Percentiles rank a stretch among this genome's conserved stretches.
These are phyloP conservation scores for Cardamine chenopodiifolia DNA, from an alignment of 345 rosid genomes.

Conservation along the genomic window DNA sequence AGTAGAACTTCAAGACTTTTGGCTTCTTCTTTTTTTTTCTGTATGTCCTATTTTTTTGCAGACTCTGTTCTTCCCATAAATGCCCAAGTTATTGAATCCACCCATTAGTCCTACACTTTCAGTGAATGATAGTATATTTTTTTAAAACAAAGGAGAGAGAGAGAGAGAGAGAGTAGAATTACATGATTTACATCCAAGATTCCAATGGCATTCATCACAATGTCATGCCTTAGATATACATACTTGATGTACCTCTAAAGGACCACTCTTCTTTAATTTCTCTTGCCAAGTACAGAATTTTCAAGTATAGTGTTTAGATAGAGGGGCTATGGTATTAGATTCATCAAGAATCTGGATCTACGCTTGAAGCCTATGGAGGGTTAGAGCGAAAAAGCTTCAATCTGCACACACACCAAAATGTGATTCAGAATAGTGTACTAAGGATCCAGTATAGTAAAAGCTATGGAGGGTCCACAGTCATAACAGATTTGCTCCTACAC, in stretches of 20 bases:
- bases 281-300: slow-evolving; percentile 24
- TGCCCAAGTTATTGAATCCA: slow-evolving; percentile 29
- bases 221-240: slow-evolving; percentile 23
- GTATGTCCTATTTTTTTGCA: slow-evolving; percentile 24
- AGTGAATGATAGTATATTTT: background rate
- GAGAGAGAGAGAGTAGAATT: background rate
- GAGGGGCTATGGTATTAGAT: slow-evolving; percentile 11
- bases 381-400: slow-evolving; percentile 17
- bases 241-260: slow-evolving; percentile 23
- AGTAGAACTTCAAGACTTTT: slow-evolving; percentile 13
- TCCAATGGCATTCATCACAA: background rate
- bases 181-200: background rate
- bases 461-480: background rate
- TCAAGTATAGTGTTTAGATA: slow-evolving; percentile 28
- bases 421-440: slow-evolving; percentile 24
- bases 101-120: slow-evolving; percentile 23
- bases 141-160: background rate
- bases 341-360: slow-evolving; percentile 28
- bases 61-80: slow-evolving; percentile 29
- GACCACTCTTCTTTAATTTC: slow-evolving; percentile 42
- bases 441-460: slow-evolving; percentile 7
- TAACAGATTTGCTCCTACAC: slow-evolving; percentile 6
- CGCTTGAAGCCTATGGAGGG: slow-evolving; percentile 14
- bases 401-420: slow-evolving; percentile 18
- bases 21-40: background rate